Conservation (phyloP, 441 rosid genomes). For the Croton setiger region DNA sequence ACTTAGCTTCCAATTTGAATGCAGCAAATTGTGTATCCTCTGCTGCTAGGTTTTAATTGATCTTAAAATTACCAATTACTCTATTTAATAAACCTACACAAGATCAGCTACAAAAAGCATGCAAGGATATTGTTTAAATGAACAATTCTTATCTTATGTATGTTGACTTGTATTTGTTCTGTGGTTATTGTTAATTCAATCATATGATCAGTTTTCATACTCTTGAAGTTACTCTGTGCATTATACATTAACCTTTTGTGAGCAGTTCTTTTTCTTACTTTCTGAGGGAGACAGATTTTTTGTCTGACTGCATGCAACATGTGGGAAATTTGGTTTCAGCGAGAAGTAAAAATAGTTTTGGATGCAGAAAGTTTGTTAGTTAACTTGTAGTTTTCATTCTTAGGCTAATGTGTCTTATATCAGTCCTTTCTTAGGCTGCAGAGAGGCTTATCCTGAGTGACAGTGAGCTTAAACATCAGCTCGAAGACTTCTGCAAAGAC, state of each 20-base stretch:
- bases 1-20: neutral
- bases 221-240: neutral
- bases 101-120: neutral
- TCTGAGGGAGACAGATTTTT: neutral
- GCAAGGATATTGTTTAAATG: neutral
- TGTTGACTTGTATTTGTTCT: neutral
- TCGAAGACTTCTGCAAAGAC: slow-evolving; percentile 57
- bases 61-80: neutral
- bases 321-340: neutral
- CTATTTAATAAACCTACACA: neutral
- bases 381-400: neutral
- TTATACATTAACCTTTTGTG: neutral
- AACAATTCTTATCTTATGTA: neutral
- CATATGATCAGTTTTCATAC: neutral
- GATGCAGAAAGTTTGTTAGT: neutral
- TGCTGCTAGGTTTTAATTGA: neutral
- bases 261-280: neutral
- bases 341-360: neutral
- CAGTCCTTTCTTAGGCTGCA: slow-evolving; percentile 63
- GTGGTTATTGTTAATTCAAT: neutral
- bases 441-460: slow-evolving; percentile 60
- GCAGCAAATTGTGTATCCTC: neutral
- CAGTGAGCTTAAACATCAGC: slow-evolving; percentile 58
- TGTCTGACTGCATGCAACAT: neutral
- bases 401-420: slow-evolving; percentile 15